A percentile compares a stretch with the other conserved stretches of the same genome.
Evolutionary conservation across 169 alveolate species (phyloP).

Genomic region (Hammondia hammondi): DNA sequence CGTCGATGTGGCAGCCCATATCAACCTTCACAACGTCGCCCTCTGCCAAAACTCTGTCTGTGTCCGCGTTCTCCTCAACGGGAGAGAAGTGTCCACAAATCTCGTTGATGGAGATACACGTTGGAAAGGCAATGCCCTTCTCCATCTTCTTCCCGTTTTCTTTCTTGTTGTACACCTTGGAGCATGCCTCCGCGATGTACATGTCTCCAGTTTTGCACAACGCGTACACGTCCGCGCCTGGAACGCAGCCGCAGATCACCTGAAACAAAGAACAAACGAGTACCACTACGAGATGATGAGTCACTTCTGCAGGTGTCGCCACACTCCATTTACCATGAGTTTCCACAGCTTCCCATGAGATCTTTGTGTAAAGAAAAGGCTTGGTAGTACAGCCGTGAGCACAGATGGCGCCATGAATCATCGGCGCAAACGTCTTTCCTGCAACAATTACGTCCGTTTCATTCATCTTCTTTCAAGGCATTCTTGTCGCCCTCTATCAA

Average conservation of each 20-base stretch:
- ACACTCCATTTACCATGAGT: no score
- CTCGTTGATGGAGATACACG: constrained; percentile 95
- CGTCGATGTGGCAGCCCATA: constrained; percentile 93
- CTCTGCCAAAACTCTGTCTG: constrained; percentile 72
- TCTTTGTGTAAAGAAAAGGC: no score
- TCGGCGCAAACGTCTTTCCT: no score
- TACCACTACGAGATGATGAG: no score
- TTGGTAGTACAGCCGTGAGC: no score
- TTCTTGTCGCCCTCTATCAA: no score
- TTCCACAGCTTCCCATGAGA: no score
- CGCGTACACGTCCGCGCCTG: constrained; percentile 69
- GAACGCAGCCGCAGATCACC: constrained; percentile 57
- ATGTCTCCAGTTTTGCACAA: constrained; percentile 61
- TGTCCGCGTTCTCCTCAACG: constrained; percentile 78
- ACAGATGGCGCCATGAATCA: no score
- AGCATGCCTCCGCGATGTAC: neutral
- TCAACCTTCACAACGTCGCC: constrained; percentile 94
- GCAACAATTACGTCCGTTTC: no score
- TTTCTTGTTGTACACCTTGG: constrained; percentile 46
- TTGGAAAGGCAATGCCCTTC: constrained; percentile 95
- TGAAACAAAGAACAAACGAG: neutral
- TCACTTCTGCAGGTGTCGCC: no score
- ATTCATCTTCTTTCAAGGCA: no score
- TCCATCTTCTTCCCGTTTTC: constrained; percentile 48
- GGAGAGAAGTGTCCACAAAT: constrained; percentile 95